A percentile compares a stretch with the other conserved stretches of the same genome.
phyloP scores from a whole-genome alignment of 2,329 filamentous ascomycete genomes.

The Paecilomyces fulvus region DNA sequence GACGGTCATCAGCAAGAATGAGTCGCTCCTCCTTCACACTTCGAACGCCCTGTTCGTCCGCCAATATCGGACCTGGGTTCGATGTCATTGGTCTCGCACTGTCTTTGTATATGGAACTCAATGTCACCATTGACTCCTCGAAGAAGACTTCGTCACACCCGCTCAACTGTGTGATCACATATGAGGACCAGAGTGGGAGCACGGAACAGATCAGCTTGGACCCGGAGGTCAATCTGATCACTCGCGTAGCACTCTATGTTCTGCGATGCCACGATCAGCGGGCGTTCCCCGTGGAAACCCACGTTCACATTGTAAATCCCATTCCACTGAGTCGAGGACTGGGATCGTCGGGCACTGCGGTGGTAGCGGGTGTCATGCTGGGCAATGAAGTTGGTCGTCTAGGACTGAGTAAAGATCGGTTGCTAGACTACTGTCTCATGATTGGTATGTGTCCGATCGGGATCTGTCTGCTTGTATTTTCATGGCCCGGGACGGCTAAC shows the following conservation, averaged over 20 bases:
- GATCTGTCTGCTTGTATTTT: background rate
- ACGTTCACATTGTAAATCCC: slow-evolving; percentile 90
- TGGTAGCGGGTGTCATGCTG: slow-evolving; percentile 89
- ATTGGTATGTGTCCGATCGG: slow-evolving; percentile 53
- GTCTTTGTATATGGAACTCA: slow-evolving; percentile 85
- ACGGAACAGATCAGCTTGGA: slow-evolving; percentile 68
- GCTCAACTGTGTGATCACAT: slow-evolving; percentile 72
- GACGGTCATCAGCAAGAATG: slow-evolving; percentile 4
- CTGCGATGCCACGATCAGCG: slow-evolving; percentile 84
- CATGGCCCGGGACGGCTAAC: background rate
- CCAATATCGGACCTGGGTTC: slow-evolving; percentile 96
- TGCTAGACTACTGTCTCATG: slow-evolving; percentile 97
- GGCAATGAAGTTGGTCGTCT: slow-evolving; percentile 82
- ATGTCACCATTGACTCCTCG: slow-evolving; percentile 64
- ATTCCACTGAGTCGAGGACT: slow-evolving; percentile 88
- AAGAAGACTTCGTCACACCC: slow-evolving; percentile 26
- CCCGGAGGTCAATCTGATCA: slow-evolving; percentile 85
- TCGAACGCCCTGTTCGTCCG: slow-evolving; percentile 84
- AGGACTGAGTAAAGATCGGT: slow-evolving; percentile 64
- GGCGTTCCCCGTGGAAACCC: slow-evolving; percentile 74
- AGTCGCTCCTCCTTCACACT: slow-evolving; percentile 51
- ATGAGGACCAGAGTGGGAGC: slow-evolving; percentile 72
- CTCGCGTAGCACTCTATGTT: slow-evolving; percentile 87
- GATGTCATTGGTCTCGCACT: slow-evolving; percentile 92
- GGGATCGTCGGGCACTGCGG: slow-evolving; percentile 90